phyloP scores from a whole-genome alignment of 352 stramenopile genomes.

The Pythium folliculosum region DNA sequence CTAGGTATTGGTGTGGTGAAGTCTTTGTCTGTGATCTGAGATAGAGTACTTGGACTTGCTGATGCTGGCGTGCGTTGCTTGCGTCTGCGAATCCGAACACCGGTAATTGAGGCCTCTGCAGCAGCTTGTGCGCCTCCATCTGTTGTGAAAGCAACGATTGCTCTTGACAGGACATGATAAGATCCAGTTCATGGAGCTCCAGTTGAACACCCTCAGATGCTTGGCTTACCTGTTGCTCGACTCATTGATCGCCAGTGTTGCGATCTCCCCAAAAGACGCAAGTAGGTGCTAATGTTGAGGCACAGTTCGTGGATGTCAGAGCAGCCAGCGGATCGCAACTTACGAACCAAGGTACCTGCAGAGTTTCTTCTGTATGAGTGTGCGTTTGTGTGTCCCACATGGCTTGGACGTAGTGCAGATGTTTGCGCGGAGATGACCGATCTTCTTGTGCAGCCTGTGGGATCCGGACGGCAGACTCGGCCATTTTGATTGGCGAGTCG shows the following conservation, averaged over 20 bases:
- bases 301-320: neutral
- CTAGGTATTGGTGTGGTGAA: neutral
- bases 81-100: slow-evolving; percentile 30
- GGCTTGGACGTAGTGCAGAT: slow-evolving; percentile 40
- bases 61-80: slow-evolving; percentile 23
- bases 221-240: slow-evolving; percentile 17
- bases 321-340: no score
- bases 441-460: neutral
- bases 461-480: neutral
- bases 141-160: slow-evolving; percentile 37
- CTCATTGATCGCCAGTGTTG: slow-evolving; percentile 22
- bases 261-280: slow-evolving; percentile 10
- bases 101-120: slow-evolving; percentile 22
- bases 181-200: neutral
- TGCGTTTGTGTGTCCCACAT: slow-evolving; percentile 34
- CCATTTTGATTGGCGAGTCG: neutral
- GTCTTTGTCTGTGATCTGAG: neutral
- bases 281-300: slow-evolving; percentile 14
- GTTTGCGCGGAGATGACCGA: neutral
- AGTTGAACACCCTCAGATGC: neutral
- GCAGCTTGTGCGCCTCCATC: slow-evolving; percentile 28
- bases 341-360: slow-evolving; percentile 28
- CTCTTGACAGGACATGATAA: slow-evolving; percentile 14
- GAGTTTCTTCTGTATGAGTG: slow-evolving; percentile 26
- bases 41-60: neutral